Conservation (phyloP, 139 green algal genomes). For the Chlamydomonas sphaeroides region DNA sequence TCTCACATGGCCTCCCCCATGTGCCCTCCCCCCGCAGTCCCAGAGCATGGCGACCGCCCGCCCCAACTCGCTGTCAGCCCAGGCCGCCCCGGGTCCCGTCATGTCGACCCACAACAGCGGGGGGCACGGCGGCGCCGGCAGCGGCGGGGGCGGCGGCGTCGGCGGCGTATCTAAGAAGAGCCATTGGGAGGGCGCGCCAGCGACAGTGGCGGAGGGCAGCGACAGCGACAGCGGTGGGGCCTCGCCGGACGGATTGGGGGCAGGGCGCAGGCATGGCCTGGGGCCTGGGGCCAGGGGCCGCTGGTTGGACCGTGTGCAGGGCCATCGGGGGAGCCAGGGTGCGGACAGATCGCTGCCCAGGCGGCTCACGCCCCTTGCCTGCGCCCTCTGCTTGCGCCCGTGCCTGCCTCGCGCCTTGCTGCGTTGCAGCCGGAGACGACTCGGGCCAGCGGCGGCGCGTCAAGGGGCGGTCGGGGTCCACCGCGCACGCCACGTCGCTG, state of each 20-base stretch:
- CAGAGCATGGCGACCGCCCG: background rate
- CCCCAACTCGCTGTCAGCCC: slow-evolving; percentile 20
- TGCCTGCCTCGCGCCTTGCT: background rate
- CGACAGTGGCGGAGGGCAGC: slow-evolving; percentile 22
- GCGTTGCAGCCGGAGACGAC: background rate
- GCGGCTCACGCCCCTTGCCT: background rate
- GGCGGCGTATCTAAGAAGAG: background rate
- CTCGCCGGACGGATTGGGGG: no score
- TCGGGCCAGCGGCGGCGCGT: slow-evolving; percentile 31
- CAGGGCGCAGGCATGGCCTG: no score
- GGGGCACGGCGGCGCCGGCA: background rate
- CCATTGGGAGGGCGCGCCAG: background rate
- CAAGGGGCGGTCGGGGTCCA: slow-evolving; percentile 18
- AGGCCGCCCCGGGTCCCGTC: no score
- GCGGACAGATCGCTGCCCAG: no score
- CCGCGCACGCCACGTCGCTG: background rate
- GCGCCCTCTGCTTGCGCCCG: background rate
- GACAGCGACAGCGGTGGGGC: slow-evolving; percentile 12
- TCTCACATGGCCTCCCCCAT: no score
- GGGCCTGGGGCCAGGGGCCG: no score
- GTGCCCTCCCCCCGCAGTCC: background rate
- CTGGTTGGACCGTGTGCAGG: no score
- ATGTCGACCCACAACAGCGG: no score
- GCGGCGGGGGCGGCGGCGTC: background rate
- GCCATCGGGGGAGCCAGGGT: no score